Evolutionary conservation across 2,329 filamentous ascomycete genomes (phyloP), one percentile per base, ranked within the genome.

Genomic region (Cladophialophora bantiana): DNA sequence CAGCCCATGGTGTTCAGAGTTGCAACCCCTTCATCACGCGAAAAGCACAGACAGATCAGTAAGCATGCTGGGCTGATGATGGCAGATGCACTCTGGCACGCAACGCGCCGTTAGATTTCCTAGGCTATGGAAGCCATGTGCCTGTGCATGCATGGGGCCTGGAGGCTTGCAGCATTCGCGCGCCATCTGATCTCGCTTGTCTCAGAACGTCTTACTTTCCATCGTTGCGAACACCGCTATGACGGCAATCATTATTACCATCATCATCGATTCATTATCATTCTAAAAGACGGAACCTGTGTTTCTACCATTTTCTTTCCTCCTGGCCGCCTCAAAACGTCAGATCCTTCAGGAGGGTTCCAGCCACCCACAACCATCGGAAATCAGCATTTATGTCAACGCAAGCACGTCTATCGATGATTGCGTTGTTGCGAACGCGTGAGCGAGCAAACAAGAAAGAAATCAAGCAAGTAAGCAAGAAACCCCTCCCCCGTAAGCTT

Each of bases 111-210:
- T 26, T 26, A 26, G 26, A 26, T 26, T 26, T 26, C 26, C 26
- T 26, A 26, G 26, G 26, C 26, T 26, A 26, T 26, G 26, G 26
- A 26, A 26, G 3, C 26, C 26, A 26, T 26, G 26, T 26, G 26
- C 26, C 35, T 38, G 5, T 38, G 35, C 35, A 12, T 38, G 40
- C 13, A 42, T 42, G 15, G 4, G 15, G 36, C 36, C 10, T 40
- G 12, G 10, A 13, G 36, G 10, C 36, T 40, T 13, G 36, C 36
- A 40, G 4, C 36, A 15, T 18, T 45, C 15, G 42, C 42, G 42
- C 42, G 42, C n/a, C 42, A 48, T 50, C 45, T 50, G 45, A 50
- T 20, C 20, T 50, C 18, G 18, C 45, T 50, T 26, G 45, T 50
- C 15, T 18, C 40, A 42, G 40, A 42, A 42, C 15, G 40, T n/a